Evolutionary conservation across 2,329 filamentous ascomycete species (phyloP), one percentile per base, ranked within the genome.

Genomic region (Colletotrichum brevisporum): DNA sequence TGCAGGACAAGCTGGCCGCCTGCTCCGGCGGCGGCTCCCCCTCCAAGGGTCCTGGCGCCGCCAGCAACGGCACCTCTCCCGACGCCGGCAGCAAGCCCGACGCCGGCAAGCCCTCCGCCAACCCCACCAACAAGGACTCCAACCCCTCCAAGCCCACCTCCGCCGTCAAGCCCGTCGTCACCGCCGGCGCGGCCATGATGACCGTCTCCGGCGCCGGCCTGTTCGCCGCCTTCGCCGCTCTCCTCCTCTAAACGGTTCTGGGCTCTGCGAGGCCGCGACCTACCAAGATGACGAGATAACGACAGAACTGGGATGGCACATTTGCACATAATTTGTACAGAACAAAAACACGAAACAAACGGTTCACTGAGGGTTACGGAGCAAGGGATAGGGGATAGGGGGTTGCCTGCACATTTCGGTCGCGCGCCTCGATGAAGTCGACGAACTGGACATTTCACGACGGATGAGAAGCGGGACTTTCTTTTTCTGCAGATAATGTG

Each of bases 141-240:
- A 57, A 48, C 16, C 48, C 53, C 9, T 50, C 31, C n/a, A 31
- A 56, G 13, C 63, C 67, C 15, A 62, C 51, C 9, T 24, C 45
- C 10, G 50, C 63, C 41, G 39, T 12, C 31, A 57, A 57, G 53
- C 54, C 54, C 12, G 67, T 70, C 26, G 64, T 63, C 39, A 70
- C 67, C 2, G 67, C 57, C 16, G 67, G 67, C 6, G 63, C 67
- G 16, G 63, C 63, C 1, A 16, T 63, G 16, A 53, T 64, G 61
- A 69, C 57, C 67, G 43, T 70, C 48, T 70, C 67, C 8, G 64
- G 52, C 31, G 67, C 67, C 8, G 64, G 47, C 3, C 13, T 68
- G 36, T 45, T 51, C 15, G 53, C 48, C n/a, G 67, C 47, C 27
- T n/a, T 70, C 21, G 57, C 53, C 16, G 67, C 56, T 18, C 43